Evolutionary conservation across 495 filamentous ascomycete species (phyloP).

Genomic region (Stereocaulon alpinum): DNA sequence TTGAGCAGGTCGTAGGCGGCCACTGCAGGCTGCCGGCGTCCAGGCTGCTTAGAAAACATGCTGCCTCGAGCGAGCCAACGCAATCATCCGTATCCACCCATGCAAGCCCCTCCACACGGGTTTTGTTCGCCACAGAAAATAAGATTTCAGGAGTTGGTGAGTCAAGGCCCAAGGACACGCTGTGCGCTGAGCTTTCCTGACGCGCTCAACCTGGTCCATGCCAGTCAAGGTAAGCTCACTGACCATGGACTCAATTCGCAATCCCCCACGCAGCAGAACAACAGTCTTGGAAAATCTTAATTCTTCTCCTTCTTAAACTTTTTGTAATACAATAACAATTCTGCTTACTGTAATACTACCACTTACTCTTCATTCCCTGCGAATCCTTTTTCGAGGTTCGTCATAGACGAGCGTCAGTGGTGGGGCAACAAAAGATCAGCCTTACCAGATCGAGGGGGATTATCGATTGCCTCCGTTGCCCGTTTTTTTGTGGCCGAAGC

Average conservation of each 20-base stretch:
- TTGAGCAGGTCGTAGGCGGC: not conserved
- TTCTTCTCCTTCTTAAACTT: not conserved
- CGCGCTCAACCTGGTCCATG: not conserved
- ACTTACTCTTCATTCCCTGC: not conserved
- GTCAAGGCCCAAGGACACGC: not conserved
- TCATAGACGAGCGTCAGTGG: not conserved
- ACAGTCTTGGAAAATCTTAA: not conserved
- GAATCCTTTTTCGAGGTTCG: not conserved
- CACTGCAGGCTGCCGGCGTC: slow-evolving; percentile 1
- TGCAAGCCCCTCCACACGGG: slow-evolving; percentile 5
- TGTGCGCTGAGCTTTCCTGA: slow-evolving; percentile 2
- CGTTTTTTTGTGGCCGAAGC: not conserved
- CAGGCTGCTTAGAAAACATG: slow-evolving; percentile 2
- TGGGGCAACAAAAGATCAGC: slow-evolving; percentile 1
- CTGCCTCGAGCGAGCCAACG: not conserved
- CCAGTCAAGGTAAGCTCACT: slow-evolving; percentile 4
- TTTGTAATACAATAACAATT: not conserved
- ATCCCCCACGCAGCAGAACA: slow-evolving; percentile 1
- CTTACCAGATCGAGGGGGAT: slow-evolving; percentile 1
- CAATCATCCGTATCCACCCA: slow-evolving; percentile 5
- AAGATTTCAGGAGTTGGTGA: not conserved
- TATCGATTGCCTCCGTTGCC: slow-evolving; percentile 4
- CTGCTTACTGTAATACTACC: not conserved
- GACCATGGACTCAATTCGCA: not conserved
- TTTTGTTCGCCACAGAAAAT: slow-evolving; percentile 4